These are phyloP conservation scores for Lithospermum erythrorhizon DNA, from an alignment of 257 asterid genomes.

Conservation along the genomic window DNA sequence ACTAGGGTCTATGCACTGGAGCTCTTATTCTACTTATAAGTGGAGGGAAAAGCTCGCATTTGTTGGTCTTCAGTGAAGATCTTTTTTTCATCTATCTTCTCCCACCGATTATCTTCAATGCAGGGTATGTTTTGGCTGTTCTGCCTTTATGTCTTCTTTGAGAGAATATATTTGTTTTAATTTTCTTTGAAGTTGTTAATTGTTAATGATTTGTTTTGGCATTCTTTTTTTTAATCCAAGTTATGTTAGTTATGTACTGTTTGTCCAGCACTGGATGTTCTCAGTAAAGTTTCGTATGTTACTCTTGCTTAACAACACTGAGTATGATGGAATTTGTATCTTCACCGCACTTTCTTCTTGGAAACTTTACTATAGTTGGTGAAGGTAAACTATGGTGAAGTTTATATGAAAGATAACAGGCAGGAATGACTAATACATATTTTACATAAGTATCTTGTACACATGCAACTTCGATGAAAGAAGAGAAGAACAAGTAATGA, in stretches of 20 bases:
- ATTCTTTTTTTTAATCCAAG: too few relatives aligned
- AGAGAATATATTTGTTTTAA: background rate
- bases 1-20: constrained; percentile 85
- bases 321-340: too few relatives aligned
- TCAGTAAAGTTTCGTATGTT: background rate
- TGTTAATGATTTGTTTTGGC: background rate
- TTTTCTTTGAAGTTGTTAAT: too few relatives aligned
- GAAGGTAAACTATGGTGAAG: background rate
- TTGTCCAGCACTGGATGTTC: too few relatives aligned
- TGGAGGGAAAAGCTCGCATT: constrained; percentile 78
- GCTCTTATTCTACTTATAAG: constrained; percentile 66
- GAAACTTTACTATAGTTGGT: background rate
- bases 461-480: too few relatives aligned
- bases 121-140: constrained; percentile 52
- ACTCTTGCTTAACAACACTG: background rate
- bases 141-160: background rate
- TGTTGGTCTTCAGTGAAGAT: constrained; percentile 88
- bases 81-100: constrained; percentile 95
- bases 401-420: background rate
- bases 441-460: too few relatives aligned
- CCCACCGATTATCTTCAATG: constrained; percentile 97
- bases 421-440: too few relatives aligned
- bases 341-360: background rate
- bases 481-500: too few relatives aligned
- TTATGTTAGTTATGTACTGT: too few relatives aligned